phyloP scores from a whole-genome alignment of 768 basidiomycete genomes.

The Multifurca ochricompacta region DNA sequence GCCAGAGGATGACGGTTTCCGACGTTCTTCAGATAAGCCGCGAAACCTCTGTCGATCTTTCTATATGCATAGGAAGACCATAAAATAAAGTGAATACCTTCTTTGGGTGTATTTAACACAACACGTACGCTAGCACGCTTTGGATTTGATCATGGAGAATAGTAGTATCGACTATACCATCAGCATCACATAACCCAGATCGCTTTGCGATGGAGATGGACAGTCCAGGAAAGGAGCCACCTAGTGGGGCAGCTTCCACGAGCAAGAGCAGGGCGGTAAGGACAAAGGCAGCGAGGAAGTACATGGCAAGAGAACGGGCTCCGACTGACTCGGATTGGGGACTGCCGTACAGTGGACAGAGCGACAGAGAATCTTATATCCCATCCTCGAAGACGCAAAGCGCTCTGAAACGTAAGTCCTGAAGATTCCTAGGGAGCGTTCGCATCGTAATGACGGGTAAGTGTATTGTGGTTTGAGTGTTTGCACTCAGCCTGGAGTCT shows the following conservation, averaged over 20 bases:
- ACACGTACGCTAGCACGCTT: not conserved
- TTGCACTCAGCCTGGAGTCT: no score
- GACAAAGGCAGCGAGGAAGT: not conserved
- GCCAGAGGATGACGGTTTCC: not conserved
- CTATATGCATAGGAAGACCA: not conserved
- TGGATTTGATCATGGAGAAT: no score
- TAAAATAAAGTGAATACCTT: no score
- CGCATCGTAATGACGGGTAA: no score
- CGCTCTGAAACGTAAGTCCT: no score
- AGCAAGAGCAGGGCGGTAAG: not conserved
- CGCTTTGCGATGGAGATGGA: slow-evolving; percentile 4
- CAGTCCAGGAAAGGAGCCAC: not conserved
- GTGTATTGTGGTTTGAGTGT: no score
- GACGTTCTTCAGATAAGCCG: not conserved
- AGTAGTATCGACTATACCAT: not conserved
- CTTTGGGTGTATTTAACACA: not conserved
- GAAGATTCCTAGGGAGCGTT: no score
- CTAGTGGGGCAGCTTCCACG: not conserved
- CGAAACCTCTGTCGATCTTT: slow-evolving; percentile 4
- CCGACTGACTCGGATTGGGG: no score
- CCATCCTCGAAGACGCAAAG: no score
- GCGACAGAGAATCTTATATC: no score
- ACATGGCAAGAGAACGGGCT: no score
- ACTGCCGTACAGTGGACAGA: no score
- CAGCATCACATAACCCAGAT: not conserved